phyloP scores from a whole-genome alignment of 1,139 yeast species.

The Nakaseomyces bracarensis region DNA sequence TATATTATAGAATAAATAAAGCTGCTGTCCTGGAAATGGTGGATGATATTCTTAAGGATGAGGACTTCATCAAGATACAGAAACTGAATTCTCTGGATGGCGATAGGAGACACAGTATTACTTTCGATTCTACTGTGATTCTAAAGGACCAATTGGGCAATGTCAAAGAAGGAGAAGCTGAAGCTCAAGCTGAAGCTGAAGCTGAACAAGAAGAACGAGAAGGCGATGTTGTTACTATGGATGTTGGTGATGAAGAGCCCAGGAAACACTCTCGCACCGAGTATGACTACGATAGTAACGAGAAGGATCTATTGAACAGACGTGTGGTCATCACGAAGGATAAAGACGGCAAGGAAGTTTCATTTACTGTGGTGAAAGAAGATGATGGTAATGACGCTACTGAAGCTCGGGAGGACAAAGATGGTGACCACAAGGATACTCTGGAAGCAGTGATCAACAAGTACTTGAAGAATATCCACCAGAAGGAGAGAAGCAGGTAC shows the following conservation, averaged over 20 bases:
- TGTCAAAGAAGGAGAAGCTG: too few species aligned
- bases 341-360: neutral
- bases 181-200: neutral
- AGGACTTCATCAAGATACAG: slow-evolving; percentile 22
- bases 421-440: too few species aligned
- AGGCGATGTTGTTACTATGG: neutral
- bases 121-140: slow-evolving; percentile 9
- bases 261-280: neutral
- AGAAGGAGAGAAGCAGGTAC: slow-evolving; percentile 7
- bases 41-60: slow-evolving; percentile 19
- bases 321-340: neutral
- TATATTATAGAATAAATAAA: too few species aligned
- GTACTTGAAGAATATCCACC: slow-evolving; percentile 7
- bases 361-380: slow-evolving; percentile 4
- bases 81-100: slow-evolving; percentile 19
- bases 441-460: slow-evolving; percentile 6
- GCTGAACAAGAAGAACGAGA: slow-evolving; percentile 20
- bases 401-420: too few species aligned
- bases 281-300: slow-evolving; percentile 4
- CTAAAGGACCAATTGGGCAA: too few species aligned
- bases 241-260: neutral
- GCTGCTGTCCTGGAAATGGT: too few species aligned
- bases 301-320: neutral
- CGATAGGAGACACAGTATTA: slow-evolving; percentile 13
- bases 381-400: neutral